Percentiles rank a stretch among this genome's conserved stretches.
Conservation (phyloP, 2,329 filamentous ascomycete species). For the Mycocentrospora acerina region DNA sequence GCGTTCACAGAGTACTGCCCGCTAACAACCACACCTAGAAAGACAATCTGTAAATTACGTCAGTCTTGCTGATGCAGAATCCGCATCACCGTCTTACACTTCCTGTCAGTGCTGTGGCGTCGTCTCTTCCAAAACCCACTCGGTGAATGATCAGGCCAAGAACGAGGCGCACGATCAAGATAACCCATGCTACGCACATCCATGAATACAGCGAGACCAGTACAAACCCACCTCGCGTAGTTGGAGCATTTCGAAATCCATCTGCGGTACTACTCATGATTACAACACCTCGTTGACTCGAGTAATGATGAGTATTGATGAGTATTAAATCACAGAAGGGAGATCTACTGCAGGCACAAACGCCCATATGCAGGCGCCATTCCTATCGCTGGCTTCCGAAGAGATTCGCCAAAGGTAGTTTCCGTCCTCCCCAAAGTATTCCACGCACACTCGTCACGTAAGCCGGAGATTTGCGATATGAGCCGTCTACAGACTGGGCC, state of each 20-base stretch:
- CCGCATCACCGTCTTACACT: slow-evolving; percentile 9
- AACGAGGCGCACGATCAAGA: slow-evolving; percentile 13
- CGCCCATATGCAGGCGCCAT: too few relatives aligned
- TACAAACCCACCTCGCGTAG: slow-evolving; percentile 11
- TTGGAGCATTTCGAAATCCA: slow-evolving; percentile 8
- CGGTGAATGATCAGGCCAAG: slow-evolving; percentile 13
- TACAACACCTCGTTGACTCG: too few relatives aligned
- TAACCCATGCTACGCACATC: slow-evolving; percentile 13
- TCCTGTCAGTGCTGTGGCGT: slow-evolving; percentile 12
- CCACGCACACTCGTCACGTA: too few relatives aligned
- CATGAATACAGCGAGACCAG: slow-evolving; percentile 23
- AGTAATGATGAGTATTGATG: too few relatives aligned
- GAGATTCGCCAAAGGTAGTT: too few relatives aligned
- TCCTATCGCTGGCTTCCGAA: too few relatives aligned
- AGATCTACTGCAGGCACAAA: too few relatives aligned
- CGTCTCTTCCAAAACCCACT: slow-evolving; percentile 17
- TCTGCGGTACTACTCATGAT: slow-evolving; percentile 1
- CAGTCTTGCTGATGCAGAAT: not conserved
- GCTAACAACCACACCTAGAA: slow-evolving; percentile 10
- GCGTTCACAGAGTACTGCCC: slow-evolving; percentile 18
- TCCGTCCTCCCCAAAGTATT: too few relatives aligned
- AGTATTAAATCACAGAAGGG: too few relatives aligned
- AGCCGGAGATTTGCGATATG: too few relatives aligned
- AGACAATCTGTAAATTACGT: slow-evolving; percentile 10
- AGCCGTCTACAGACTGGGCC: too few relatives aligned